Percentiles rank a stretch among this genome's conserved stretches.
Conservation (phyloP, 805 yeast genomes). For the Cyberlindnera mississippiensis region DNA sequence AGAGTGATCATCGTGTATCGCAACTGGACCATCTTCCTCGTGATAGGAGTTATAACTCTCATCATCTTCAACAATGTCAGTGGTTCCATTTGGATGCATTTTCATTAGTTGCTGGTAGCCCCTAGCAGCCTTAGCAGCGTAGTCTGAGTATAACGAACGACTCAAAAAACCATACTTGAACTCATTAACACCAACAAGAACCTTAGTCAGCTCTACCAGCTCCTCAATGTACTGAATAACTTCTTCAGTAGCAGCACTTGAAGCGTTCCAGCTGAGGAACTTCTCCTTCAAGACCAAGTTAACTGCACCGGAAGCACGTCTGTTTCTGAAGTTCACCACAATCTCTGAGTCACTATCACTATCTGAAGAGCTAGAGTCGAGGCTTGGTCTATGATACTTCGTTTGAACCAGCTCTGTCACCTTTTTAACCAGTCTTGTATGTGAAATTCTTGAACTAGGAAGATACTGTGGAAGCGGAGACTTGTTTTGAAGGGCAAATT, state of each 20-base stretch:
- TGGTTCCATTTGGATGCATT: too few relatives aligned
- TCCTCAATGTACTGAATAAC: conserved; percentile 48
- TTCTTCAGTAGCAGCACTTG: conserved; percentile 46
- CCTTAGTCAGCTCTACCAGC: conserved; percentile 36
- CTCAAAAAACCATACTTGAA: conserved; percentile 50
- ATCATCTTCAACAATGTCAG: conserved; percentile 8
- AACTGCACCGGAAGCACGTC: conserved; percentile 7
- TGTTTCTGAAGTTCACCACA: conserved; percentile 11
- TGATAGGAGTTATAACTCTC: conserved; percentile 7
- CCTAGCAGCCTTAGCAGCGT: conserved; percentile 39
- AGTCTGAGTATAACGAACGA: conserved; percentile 40
- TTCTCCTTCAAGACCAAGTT: conserved; percentile 32
- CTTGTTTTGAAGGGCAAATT: conserved; percentile 40
- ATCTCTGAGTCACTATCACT: conserved; percentile 27
- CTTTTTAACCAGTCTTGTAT: conserved; percentile 40
- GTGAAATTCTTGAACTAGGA: conserved; percentile 47
- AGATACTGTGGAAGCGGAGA: conserved; percentile 47
- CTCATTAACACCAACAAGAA: conserved; percentile 44
- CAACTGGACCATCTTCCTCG: conserved; percentile 10
- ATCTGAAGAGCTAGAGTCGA: conserved; percentile 5
- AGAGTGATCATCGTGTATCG: conserved; percentile 5
- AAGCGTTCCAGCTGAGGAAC: conserved; percentile 49
- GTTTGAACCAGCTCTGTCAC: conserved; percentile 36
- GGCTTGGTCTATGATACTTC: conserved; percentile 20
- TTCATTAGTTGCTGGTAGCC: conserved; percentile 26